Base-by-base conservation (phyloP, 2,329 filamentous ascomycete genomes). In the Fusarium mangiferae region DNA sequence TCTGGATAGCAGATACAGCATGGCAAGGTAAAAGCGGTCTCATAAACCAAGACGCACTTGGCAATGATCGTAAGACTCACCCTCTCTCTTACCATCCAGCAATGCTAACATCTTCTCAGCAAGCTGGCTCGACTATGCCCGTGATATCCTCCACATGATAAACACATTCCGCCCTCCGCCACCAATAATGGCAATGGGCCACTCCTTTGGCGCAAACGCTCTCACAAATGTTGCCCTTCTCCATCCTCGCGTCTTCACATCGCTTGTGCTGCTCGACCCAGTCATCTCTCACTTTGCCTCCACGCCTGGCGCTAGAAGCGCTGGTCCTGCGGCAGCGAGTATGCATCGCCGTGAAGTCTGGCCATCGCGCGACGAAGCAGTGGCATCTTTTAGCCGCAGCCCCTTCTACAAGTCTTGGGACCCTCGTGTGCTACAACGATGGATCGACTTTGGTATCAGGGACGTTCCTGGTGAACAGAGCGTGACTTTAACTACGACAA, bases 1-100 rank as follows among this genome's bases (percentile, higher is more conserved):
- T 98, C 76, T 98, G 94, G 93, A 96, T 98, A 77, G 91, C 94
- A 70, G 96, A 98, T 83, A 90, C 93, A n/a, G 91, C 94, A 36
- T 92, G 94, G 80, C 94, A 98, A 84, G 95, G 95, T 41, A 86
- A 90, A 77, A 97, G 93, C 80, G 90, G 92, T 44, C 85, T 93
- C 17, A 80, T 97, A 46, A 98, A 98, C 81, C 92, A 95, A 82
- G 80, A 87, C 45, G 85, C 87, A 17, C 84, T 97, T 3, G 96
- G 95, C 63, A 93, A 98, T 81, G 95, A 98, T 81, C 94, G 93
- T 94, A 85, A 74, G 91, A 83, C 26, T 64, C 33, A 24, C 28
- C 36, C 14, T 24, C 42, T 22, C 41, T 52, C 39, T 46, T 22
- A 33, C 6, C 33, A 7, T 6, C 20, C 44, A 17, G 26, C 20